Base-by-base conservation (phyloP, 73 alveolate genomes). In the Tetrahymena malaccensis region DNA sequence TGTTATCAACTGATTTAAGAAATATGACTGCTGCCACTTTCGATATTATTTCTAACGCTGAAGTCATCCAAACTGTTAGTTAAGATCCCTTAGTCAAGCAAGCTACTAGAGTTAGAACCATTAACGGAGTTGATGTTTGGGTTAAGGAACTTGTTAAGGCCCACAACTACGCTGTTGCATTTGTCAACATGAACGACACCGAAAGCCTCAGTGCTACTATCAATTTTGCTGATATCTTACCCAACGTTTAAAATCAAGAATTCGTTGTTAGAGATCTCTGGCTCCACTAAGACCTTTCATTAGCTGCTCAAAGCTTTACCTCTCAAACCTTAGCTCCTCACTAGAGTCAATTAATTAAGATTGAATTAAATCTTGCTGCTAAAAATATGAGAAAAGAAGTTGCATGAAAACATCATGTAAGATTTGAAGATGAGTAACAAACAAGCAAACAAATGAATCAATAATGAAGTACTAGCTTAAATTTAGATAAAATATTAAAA, bases 51-150 rank as follows among this genome's bases (percentile, higher is more conserved):
- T 95, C 97, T 17, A 96, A 96, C 93, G 70, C 94, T 13, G 98
- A 96, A 96, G 98, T 93, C 17, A 96, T 96, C 34, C 17, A n/a
- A 19, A 95, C 96, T 43, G 93, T 96, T 11, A 94, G 96, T 83
- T 96, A 96, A 94, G 98, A 96, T 83, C 93, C 96, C 16, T 94
- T 96, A 50, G 98, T 96, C 55, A 57, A 94, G 37, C 96, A 96
- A 94, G 98, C 97, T 31, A 70, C 89, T 31, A 70, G 37, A 31
- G 89, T 70, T 27, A 70, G 37, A 31, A n/a, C 89, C 12, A 70
- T 70, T 70, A 70, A 70, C 31, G 89, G 89, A 22, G 89, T 70
- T 70, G 89, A 70, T 70, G 37, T 70, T n/a, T 70, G 89, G 89
- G 89, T 70, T 70, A 70, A 70, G 89, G 89, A 70, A 70, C 89